Evolutionary conservation across 2,329 filamentous ascomycete species (phyloP).

Genomic region (Aspergillus glaucus): DNA sequence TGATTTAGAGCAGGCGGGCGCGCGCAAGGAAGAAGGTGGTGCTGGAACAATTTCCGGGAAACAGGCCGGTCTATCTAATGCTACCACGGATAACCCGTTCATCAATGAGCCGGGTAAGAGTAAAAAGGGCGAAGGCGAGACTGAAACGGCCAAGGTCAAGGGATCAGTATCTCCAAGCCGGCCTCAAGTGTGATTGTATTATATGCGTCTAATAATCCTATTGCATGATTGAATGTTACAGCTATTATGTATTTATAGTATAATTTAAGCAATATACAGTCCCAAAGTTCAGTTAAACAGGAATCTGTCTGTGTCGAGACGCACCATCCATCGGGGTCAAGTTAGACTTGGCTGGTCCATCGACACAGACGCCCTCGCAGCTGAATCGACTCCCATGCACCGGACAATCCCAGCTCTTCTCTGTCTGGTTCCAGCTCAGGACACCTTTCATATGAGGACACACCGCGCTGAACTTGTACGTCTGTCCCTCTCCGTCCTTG

Average conservation of each 20-base stretch:
- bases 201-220: not conserved
- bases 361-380: slow-evolving; percentile 37
- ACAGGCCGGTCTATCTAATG: slow-evolving; percentile 48
- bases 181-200: slow-evolving; percentile 8
- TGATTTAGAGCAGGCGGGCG: not conserved
- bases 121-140: slow-evolving; percentile 51
- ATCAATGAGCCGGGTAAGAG: slow-evolving; percentile 42
- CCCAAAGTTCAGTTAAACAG: not conserved
- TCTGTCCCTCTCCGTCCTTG: slow-evolving; percentile 49
- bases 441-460: slow-evolving; percentile 54
- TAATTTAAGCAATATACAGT: not conserved
- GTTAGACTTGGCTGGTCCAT: slow-evolving; percentile 35
- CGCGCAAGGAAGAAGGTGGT: slow-evolving; percentile 1
- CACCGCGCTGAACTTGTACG: slow-evolving; percentile 48
- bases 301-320: not conserved
- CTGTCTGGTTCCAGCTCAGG: slow-evolving; percentile 50
- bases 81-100: slow-evolving; percentile 47
- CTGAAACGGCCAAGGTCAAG: slow-evolving; percentile 50
- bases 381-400: slow-evolving; percentile 41
- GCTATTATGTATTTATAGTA: not conserved
- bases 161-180: slow-evolving; percentile 41
- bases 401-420: slow-evolving; percentile 53
- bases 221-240: not conserved
- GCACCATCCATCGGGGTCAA: slow-evolving; percentile 18
- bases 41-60: slow-evolving; percentile 40